Evolutionary conservation across 352 stramenopile species (phyloP).

Genomic region (Pythium dissotocum): DNA sequence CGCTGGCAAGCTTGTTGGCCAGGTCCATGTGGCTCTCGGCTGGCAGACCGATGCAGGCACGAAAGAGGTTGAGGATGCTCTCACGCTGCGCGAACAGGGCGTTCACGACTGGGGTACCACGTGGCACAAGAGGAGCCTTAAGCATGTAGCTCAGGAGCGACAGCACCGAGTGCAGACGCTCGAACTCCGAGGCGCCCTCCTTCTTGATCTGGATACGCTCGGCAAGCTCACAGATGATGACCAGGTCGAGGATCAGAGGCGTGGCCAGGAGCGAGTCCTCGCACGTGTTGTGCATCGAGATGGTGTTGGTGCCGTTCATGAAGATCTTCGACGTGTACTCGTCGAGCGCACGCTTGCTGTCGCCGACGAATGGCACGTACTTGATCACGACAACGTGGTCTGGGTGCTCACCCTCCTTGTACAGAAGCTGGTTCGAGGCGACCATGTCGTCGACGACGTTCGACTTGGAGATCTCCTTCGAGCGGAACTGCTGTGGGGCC

Average conservation of each 20-base stretch:
- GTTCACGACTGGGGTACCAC: conserved; percentile 98
- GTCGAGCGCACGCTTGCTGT: conserved; percentile 99
- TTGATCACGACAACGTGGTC: conserved; percentile 99
- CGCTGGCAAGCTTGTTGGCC: conserved; percentile 93
- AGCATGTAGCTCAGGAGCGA: conserved; percentile 99
- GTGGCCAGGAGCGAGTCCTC: conserved; percentile 98
- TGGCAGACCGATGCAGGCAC: conserved; percentile 95
- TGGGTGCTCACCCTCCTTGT: conserved; percentile 97
- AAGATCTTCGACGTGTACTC: conserved; percentile 99
- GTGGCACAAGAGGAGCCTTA: conserved; percentile 98
- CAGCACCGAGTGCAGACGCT: conserved; percentile 97
- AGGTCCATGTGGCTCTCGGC: conserved; percentile 99
- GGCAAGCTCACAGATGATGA: conserved; percentile 97
- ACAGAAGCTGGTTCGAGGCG: conserved; percentile 96
- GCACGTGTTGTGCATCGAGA: conserved; percentile 99
- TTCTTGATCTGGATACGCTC: conserved; percentile 96
- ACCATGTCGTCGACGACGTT: conserved; percentile 99
- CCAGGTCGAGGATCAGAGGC: conserved; percentile 98
- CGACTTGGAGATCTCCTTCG: conserved; percentile 99
- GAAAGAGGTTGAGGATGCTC: conserved; percentile 98
- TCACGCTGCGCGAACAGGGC: conserved; percentile 97
- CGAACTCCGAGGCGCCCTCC: conserved; percentile 85
- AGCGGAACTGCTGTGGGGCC: conserved; percentile 98
- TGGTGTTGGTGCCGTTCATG: conserved; percentile 99
- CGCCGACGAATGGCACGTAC: conserved; percentile 98